Percentiles rank a stretch among this genome's conserved stretches.
phyloP scores from a whole-genome alignment of 129 eudicot genomes.

The Sambucus nigra region DNA sequence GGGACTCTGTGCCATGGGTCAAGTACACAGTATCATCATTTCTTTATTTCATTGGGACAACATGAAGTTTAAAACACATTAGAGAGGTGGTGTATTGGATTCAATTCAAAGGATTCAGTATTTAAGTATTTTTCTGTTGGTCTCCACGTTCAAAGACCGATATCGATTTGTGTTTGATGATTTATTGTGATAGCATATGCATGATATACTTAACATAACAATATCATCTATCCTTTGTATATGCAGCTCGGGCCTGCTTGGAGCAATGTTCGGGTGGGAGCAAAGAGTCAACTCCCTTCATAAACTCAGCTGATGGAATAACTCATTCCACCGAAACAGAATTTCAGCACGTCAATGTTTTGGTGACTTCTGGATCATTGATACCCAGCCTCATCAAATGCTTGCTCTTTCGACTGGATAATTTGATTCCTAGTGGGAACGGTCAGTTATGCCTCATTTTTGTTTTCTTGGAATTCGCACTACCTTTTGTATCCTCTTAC shows the following conservation, averaged over 20 bases:
- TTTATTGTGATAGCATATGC: neutral
- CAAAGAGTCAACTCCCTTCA: slow-evolving; percentile 17
- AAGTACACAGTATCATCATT: neutral
- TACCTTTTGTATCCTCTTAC: neutral
- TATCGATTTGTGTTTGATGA: neutral
- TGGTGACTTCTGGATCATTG: slow-evolving; percentile 88
- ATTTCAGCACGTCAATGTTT: slow-evolving; percentile 45
- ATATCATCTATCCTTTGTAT: slow-evolving; percentile 1
- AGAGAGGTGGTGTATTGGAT: neutral
- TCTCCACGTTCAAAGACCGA: neutral
- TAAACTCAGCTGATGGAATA: slow-evolving; percentile 8
- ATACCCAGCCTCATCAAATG: slow-evolving; percentile 95
- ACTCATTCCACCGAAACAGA: slow-evolving; percentile 21
- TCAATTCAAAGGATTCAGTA: too few relatives aligned
- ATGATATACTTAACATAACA: neutral
- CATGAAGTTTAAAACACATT: neutral
- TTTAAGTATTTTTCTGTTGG: neutral
- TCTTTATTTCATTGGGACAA: neutral
- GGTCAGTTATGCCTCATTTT: slow-evolving; percentile 37
- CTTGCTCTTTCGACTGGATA: slow-evolving; percentile 75
- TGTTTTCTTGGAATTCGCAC: neutral
- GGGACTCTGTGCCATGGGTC: neutral
- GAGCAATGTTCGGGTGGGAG: slow-evolving; percentile 58
- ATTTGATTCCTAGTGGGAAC: slow-evolving; percentile 56
- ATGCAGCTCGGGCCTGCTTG: slow-evolving; percentile 73